These are phyloP conservation scores for Monosporascus sp. DNA, from an alignment of 2,329 filamentous ascomycete species.

Conservation along the genomic window DNA sequence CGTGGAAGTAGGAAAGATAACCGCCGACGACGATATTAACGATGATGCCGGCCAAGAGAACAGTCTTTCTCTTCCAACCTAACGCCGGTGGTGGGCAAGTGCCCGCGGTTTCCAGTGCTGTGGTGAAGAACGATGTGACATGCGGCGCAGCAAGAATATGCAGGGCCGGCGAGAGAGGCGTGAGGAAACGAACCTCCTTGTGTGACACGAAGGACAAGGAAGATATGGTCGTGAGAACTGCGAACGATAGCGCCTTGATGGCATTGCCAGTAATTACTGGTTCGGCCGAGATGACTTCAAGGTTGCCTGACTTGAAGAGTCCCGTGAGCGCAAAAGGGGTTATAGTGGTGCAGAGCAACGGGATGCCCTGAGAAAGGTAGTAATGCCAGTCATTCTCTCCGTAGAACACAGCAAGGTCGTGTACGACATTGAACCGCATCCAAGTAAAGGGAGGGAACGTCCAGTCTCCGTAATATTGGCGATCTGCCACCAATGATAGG, in stretches of 20 bases:
- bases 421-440: conserved; percentile 83
- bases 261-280: conserved; percentile 35
- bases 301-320: conserved; percentile 47
- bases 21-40: conserved; percentile 66
- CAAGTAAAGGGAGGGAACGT: conserved; percentile 84
- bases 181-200: conserved; percentile 97
- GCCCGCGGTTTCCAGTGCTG: conserved; percentile 24
- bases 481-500: conserved; percentile 64
- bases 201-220: conserved; percentile 77
- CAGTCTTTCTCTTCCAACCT: conserved; percentile 44
- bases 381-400: conserved; percentile 88
- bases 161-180: conserved; percentile 82
- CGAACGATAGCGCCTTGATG: conserved; percentile 50
- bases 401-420: conserved; percentile 88
- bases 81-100: conserved; percentile 23
- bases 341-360: conserved; percentile 76
- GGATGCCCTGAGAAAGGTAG: conserved; percentile 85
- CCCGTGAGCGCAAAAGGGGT: conserved; percentile 70
- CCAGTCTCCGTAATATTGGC: conserved; percentile 77
- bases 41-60: conserved; percentile 54
- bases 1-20: conserved; percentile 74
- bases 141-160: conserved; percentile 72
- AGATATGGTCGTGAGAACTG: conserved; percentile 54
- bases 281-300: conserved; percentile 26
- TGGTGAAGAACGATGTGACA: conserved; percentile 60